A percentile compares a stretch with the other conserved stretches of the same genome.
Conservation (phyloP, 2,329 filamentous ascomycete genomes). For the Peltaster fructicola region DNA sequence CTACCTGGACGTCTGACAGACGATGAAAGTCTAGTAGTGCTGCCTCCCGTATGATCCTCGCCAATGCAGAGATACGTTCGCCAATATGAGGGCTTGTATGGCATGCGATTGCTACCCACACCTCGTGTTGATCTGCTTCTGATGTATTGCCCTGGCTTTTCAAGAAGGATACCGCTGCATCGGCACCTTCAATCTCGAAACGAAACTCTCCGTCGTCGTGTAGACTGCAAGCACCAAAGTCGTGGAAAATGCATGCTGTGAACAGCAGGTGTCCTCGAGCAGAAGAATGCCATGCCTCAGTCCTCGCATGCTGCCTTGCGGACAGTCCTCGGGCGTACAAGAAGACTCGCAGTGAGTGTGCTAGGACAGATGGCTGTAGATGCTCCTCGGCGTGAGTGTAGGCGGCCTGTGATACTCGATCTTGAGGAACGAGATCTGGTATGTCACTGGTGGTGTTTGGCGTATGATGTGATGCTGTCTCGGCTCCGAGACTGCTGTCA, state of each 20-base stretch:
- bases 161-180: conserved; percentile 22
- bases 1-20: too few relatives aligned
- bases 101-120: conserved; percentile 29
- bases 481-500: too few relatives aligned
- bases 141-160: conserved; percentile 8
- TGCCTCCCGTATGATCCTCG: conserved; percentile 21
- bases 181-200: conserved; percentile 29
- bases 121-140: conserved; percentile 19
- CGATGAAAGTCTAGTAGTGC: conserved; percentile 25
- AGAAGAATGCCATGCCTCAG: conserved; percentile 1
- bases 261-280: conserved; percentile 9
- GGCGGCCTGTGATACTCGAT: conserved; percentile 6
- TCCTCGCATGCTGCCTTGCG: conserved; percentile 1
- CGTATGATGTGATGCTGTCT: too few relatives aligned
- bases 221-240: conserved; percentile 15
- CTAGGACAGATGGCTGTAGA: conserved; percentile 9
- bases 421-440: conserved; percentile 5
- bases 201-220: conserved; percentile 19
- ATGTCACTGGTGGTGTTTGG: too few relatives aligned
- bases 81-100: conserved; percentile 28
- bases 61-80: conserved; percentile 24
- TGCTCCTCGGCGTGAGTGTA: conserved; percentile 4
- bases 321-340: conserved; percentile 5
- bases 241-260: conserved; percentile 20
- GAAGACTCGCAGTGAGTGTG: conserved; percentile 11